These are phyloP conservation scores for Wickerhamomyces bisporus DNA, from an alignment of 805 yeast species.

Conservation along the genomic window DNA sequence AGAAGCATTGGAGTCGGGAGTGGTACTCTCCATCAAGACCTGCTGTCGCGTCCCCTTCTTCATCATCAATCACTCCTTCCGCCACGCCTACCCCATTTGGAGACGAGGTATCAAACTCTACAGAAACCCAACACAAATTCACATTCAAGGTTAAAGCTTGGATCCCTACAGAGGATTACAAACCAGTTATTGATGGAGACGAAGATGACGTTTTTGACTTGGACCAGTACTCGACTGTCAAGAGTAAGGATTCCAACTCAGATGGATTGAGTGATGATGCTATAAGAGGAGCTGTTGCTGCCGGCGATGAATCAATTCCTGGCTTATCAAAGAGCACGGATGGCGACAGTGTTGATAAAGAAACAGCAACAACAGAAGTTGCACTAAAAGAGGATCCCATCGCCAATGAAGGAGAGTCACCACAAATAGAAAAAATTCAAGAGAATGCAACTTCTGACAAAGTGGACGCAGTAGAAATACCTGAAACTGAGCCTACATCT, in stretches of 20 bases:
- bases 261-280: constrained; percentile 39
- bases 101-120: constrained; percentile 16
- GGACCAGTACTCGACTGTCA: constrained; percentile 28
- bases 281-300: constrained; percentile 51
- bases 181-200: constrained; percentile 29
- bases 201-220: constrained; percentile 42
- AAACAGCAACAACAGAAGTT: neutral
- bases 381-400: neutral
- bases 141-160: constrained; percentile 29
- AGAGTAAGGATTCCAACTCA: constrained; percentile 11
- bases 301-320: constrained; percentile 38
- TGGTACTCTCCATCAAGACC: constrained; percentile 21
- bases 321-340: constrained; percentile 32
- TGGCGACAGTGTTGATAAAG: neutral
- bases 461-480: too few relatives aligned
- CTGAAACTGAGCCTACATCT: too few relatives aligned
- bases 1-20: constrained; percentile 25
- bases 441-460: too few relatives aligned
- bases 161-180: constrained; percentile 21
- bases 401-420: neutral
- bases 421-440: too few relatives aligned
- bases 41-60: constrained; percentile 3
- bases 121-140: constrained; percentile 10
- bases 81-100: constrained; percentile 24
- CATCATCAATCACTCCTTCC: constrained; percentile 18